phyloP scores from a whole-genome alignment of 441 rosid species.

The Gossypium lobatum region DNA sequence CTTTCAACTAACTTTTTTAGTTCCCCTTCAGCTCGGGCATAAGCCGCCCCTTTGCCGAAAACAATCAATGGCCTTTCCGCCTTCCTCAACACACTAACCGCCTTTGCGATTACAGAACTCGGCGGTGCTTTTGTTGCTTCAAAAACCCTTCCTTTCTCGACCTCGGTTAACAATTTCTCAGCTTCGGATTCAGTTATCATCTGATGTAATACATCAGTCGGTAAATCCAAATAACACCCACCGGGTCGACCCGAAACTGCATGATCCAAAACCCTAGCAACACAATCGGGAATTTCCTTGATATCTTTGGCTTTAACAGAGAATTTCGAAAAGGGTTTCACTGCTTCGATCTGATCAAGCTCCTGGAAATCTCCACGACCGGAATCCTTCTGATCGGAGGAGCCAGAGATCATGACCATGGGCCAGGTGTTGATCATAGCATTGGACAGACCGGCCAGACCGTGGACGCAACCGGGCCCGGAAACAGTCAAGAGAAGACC shows the following conservation, averaged over 20 bases:
- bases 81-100: constrained; percentile 50
- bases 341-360: constrained; percentile 85
- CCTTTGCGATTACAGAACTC: constrained; percentile 51
- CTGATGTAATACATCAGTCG: constrained; percentile 80
- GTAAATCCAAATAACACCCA: constrained; percentile 85
- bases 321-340: constrained; percentile 62
- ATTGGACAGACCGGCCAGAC: constrained; percentile 83
- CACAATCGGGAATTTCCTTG: constrained; percentile 63
- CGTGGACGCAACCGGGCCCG: constrained; percentile 94
- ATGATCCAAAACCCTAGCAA: constrained; percentile 56
- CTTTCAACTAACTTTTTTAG: constrained; percentile 58
- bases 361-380: constrained; percentile 92
- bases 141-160: constrained; percentile 15
- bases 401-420: constrained; percentile 87
- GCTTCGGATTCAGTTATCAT: constrained; percentile 59
- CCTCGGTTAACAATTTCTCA: constrained; percentile 39
- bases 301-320: constrained; percentile 57
- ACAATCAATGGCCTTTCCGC: constrained; percentile 85
- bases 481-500: constrained; percentile 88
- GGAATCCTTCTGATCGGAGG: constrained; percentile 66
- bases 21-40: constrained; percentile 67
- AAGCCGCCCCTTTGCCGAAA: constrained; percentile 91
- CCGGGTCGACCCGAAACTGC: constrained; percentile 73
- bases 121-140: constrained; percentile 16
- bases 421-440: constrained; percentile 89